Base-by-base conservation (phyloP, 768 basidiomycete genomes). In the Leccinum sublutescens region DNA sequence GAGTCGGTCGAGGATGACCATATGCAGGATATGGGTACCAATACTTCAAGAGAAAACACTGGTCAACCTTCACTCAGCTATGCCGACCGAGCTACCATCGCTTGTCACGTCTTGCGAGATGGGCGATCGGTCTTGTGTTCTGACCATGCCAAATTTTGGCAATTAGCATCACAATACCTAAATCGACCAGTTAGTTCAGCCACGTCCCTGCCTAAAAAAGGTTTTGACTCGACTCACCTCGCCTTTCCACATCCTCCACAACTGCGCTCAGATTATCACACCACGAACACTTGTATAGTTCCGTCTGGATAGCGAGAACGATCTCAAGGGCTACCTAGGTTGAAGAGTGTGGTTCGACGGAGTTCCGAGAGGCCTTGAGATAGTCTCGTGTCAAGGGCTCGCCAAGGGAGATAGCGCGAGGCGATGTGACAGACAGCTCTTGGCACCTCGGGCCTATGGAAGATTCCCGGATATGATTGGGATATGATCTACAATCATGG, bases 191-290 rank as follows among this genome's bases (percentile, higher is more conserved):
- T 11, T 2, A 25, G 5, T 25, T 25, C 25, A 5, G 25, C 25
- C 25, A 25, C 25, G 27, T 21, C n/a, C 15, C 3, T n/a, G 38
- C 19, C 19, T 19, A 5, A 12, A 14, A 51, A 19, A 31, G 10
- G 11, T 31, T 3, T 4, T 4, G 5, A 6, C 38, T 9, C 12
- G n/a, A 2, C 50, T 31, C 62, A 78, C 80, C 79, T 78, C 12
- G 77, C 72, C 54, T 71, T 75, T 27, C 66, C 73, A 55, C 81
- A 82, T 3, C 78, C 75, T 6, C 25, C 67, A 60, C 85, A 86
- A 77, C 76, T 0, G 82, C 84, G 53, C 82, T 86, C 7, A 85
- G 85, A 58, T 86, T 87, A 4, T 80, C 77, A 60, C 87, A 88
- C 78, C 79, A 83, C 23, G 84, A 83, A 63, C 86, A 87, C 12